Evolutionary conservation across 108 stramenopile species (phyloP).

Genomic region (Bacterosira constricta): DNA sequence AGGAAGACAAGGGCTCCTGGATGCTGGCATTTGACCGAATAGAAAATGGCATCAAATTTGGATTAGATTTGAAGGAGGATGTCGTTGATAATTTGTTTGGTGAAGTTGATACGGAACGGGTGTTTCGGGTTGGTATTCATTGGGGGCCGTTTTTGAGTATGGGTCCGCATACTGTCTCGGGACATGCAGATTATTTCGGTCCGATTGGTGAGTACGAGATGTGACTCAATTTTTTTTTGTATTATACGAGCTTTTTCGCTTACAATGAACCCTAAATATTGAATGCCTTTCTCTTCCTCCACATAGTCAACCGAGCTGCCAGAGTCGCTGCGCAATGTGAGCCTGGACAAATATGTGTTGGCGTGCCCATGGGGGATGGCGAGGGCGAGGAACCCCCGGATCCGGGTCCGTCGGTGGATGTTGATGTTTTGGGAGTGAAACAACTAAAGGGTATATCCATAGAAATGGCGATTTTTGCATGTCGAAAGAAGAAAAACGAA

Average conservation of each 20-base stretch:
- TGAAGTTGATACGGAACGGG: constrained; percentile 20
- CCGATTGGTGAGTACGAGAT: constrained; percentile 49
- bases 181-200: constrained; percentile 60
- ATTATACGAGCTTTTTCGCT: too few species aligned
- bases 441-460: constrained; percentile 46
- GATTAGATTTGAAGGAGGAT: constrained; percentile 43
- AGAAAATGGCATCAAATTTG: constrained; percentile 50
- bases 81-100: constrained; percentile 22
- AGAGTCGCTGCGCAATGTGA: constrained; percentile 46
- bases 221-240: too few species aligned
- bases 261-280: too few species aligned
- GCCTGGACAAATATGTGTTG: constrained; percentile 42
- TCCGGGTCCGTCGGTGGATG: constrained; percentile 43
- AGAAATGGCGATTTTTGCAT: constrained; percentile 41
- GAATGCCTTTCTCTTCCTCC: too few species aligned
- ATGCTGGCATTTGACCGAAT: constrained; percentile 52
- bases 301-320: constrained; percentile 51
- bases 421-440: constrained; percentile 44
- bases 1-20: constrained; percentile 51
- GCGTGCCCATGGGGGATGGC: constrained; percentile 40
- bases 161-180: constrained; percentile 54
- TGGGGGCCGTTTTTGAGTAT: constrained; percentile 47
- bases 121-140: constrained; percentile 43
- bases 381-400: constrained; percentile 48
- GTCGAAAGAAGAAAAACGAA: constrained; percentile 21